phyloP scores from a whole-genome alignment of 768 basidiomycete species.

The Tephrocybe rancida region DNA sequence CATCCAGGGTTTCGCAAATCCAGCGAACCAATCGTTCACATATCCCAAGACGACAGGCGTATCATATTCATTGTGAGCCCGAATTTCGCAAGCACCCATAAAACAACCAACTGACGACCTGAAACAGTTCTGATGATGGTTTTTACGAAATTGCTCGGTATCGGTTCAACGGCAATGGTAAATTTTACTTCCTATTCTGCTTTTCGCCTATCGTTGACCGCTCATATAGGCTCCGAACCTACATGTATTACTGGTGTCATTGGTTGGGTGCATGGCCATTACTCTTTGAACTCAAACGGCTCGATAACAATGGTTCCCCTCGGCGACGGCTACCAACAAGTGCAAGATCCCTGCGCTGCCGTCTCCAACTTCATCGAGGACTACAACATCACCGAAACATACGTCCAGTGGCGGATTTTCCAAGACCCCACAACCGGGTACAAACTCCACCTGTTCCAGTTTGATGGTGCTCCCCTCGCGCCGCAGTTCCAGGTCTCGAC shows the following conservation, averaged over 20 bases:
- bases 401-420: slow-evolving; percentile 70
- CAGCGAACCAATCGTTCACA: slow-evolving; percentile 76
- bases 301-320: slow-evolving; percentile 77
- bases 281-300: slow-evolving; percentile 68
- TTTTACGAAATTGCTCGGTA: slow-evolving; percentile 92
- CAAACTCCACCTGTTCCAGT: slow-evolving; percentile 78
- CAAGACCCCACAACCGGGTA: slow-evolving; percentile 59
- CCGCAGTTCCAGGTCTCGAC: slow-evolving; percentile 68
- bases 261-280: slow-evolving; percentile 89
- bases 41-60: slow-evolving; percentile 89
- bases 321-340: slow-evolving; percentile 90
- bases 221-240: slow-evolving; percentile 67
- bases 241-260: slow-evolving; percentile 89
- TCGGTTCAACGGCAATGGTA: slow-evolving; percentile 87
- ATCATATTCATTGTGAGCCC: slow-evolving; percentile 82
- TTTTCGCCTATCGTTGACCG: not conserved
- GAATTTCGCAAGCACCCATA: not conserved
- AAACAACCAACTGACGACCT: slow-evolving; percentile 8
- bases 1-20: slow-evolving; percentile 79
- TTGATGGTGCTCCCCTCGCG: slow-evolving; percentile 75
- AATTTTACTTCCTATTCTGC: slow-evolving; percentile 17
- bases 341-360: slow-evolving; percentile 92
- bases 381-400: slow-evolving; percentile 79
- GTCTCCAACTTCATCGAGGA: slow-evolving; percentile 83
- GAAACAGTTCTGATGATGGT: slow-evolving; percentile 63